Percentiles rank a stretch among this genome's conserved stretches.
These are phyloP conservation scores for Galerina marginata DNA, from an alignment of 768 basidiomycete genomes.

Conservation along the genomic window DNA sequence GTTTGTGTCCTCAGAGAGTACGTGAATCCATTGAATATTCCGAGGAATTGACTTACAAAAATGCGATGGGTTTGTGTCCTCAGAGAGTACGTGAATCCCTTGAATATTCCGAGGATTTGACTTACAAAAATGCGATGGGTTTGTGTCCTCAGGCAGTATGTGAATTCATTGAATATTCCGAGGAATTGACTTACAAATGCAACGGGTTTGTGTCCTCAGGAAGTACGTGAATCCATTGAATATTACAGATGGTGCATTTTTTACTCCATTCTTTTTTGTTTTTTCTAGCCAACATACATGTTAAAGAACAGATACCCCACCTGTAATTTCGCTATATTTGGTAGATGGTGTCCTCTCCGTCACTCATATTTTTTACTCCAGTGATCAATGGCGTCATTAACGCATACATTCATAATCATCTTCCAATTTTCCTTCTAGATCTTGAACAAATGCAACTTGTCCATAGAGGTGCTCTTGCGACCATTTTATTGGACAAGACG, in stretches of 20 bases:
- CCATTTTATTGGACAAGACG: neutral
- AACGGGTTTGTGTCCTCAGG: too few species aligned
- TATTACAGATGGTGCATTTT: too few species aligned
- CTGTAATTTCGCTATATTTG: neutral
- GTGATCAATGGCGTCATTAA: neutral
- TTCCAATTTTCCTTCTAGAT: neutral
- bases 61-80: too few species aligned
- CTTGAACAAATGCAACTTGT: neutral
- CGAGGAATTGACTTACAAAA: too few species aligned
- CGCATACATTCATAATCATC: neutral
- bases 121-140: too few species aligned
- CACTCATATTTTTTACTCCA: neutral
- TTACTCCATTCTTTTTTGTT: neutral
- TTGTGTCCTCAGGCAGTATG: too few species aligned
- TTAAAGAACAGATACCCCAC: neutral
- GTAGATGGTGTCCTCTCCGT: neutral
- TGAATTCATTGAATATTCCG: too few species aligned
- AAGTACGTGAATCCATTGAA: too few species aligned
- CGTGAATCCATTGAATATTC: neutral
- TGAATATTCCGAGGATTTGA: too few species aligned
- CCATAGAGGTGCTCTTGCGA: neutral
- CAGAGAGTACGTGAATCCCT: neutral
- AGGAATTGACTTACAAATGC: too few species aligned
- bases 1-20: neutral
- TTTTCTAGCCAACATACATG: neutral